Conservation (phyloP, 805 yeast genomes). For the Candida parachauliodes region DNA sequence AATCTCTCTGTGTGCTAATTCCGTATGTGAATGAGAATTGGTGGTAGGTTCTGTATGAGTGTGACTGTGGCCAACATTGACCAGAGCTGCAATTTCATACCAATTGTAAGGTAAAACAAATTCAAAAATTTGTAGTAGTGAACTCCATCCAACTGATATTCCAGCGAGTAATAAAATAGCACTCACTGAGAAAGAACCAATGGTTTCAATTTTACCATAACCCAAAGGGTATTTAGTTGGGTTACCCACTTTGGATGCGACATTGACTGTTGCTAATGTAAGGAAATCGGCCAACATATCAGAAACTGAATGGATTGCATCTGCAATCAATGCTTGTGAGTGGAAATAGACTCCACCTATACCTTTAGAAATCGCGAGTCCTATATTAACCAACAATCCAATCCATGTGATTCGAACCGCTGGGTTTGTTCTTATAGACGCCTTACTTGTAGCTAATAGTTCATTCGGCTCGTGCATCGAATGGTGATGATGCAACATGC, state of each 20-base stretch:
- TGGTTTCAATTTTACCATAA: slow-evolving; percentile 87
- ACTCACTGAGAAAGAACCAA: slow-evolving; percentile 88
- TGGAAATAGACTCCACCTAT: slow-evolving; percentile 89
- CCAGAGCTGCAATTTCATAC: slow-evolving; percentile 48
- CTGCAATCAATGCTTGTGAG: slow-evolving; percentile 92
- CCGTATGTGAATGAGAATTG: slow-evolving; percentile 25
- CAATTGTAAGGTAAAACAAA: slow-evolving; percentile 62
- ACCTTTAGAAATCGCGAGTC: slow-evolving; percentile 84
- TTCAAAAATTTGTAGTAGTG: slow-evolving; percentile 63
- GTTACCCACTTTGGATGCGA: slow-evolving; percentile 52
- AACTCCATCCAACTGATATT: slow-evolving; percentile 83
- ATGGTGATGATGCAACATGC: slow-evolving; percentile 42
- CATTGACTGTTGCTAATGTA: slow-evolving; percentile 84
- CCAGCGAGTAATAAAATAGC: slow-evolving; percentile 84
- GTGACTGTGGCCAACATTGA: slow-evolving; percentile 52
- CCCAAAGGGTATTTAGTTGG: slow-evolving; percentile 79
- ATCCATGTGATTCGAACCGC: slow-evolving; percentile 92
- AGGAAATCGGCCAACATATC: slow-evolving; percentile 87
- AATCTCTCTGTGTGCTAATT: slow-evolving; percentile 13
- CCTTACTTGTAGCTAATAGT: slow-evolving; percentile 24
- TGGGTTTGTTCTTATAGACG: slow-evolving; percentile 51
- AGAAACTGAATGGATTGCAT: slow-evolving; percentile 88
- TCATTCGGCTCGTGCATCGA: slow-evolving; percentile 45
- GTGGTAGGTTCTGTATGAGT: slow-evolving; percentile 32
- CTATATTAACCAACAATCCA: slow-evolving; percentile 78